These are phyloP conservation scores for Boletales sp. DNA, from an alignment of 768 basidiomycete genomes.

Conservation along the genomic window DNA sequence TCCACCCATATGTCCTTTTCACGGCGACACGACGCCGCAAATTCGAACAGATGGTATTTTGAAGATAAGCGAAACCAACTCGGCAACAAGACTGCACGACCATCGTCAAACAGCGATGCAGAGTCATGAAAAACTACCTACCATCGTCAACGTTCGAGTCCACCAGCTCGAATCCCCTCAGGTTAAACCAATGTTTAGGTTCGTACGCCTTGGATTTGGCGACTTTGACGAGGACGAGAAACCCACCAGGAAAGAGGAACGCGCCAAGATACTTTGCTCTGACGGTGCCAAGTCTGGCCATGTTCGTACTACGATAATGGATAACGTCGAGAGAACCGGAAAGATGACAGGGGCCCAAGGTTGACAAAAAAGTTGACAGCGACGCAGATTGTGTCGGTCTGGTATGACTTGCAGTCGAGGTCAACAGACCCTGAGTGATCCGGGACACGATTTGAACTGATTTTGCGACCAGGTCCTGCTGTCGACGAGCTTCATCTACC, in stretches of 20 bases:
- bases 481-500: constrained; percentile 78
- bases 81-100: constrained; percentile 63
- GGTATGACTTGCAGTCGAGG: constrained; percentile 24
- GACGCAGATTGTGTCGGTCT: constrained; percentile 36
- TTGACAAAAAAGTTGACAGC: constrained; percentile 59
- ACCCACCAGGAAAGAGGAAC: constrained; percentile 85
- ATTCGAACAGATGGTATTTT: constrained; percentile 73
- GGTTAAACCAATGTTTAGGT: constrained; percentile 82
- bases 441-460: constrained; percentile 67
- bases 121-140: constrained; percentile 38
- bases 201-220: constrained; percentile 79
- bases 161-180: constrained; percentile 66
- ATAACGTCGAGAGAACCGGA: constrained; percentile 89
- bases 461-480: constrained; percentile 61
- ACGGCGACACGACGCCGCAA: constrained; percentile 76
- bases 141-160: constrained; percentile 73
- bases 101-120: constrained; percentile 3
- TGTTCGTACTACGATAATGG: constrained; percentile 51
- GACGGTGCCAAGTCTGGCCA: constrained; percentile 46
- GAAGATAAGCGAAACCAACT: constrained; percentile 74
- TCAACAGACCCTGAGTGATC: constrained; percentile 41
- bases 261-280: constrained; percentile 86
- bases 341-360: constrained; percentile 74
- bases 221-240: constrained; percentile 84
- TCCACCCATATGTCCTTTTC: constrained; percentile 89